Evolutionary conservation across 2,329 filamentous ascomycete species (phyloP), one percentile per base, ranked within the genome.

Genomic region (Arthroderma sp.): DNA sequence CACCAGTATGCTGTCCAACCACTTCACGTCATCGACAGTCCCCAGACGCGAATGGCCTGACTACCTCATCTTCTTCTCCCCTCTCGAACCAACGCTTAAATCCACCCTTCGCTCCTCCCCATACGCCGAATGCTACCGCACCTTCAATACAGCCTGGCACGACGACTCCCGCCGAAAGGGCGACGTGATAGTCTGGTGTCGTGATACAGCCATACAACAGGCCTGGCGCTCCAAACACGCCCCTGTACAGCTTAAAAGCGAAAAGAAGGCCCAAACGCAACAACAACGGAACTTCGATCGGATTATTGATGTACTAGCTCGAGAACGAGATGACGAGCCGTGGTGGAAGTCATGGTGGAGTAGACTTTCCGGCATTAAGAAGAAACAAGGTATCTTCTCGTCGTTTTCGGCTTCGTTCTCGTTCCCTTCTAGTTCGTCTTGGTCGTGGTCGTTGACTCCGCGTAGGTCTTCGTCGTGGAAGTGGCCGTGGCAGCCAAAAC

Each of bases 151-250:
- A 33, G 78, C 79, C 59, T 83, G 77, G 71, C 82, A 84, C 66
- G 82, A 85, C 63, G 82, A 85, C 67, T 74, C 71, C 73, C 76
- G 82, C 57, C 74, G 82, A 56, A 70, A 70, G 21, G 82, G 82
- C n/a, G 81, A 85, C 68, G 77, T 85, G 33, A 67, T 85, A 19
- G 80, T 83, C 25, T 85, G 80, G 80, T 82, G 76, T 57, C 65
- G 76, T 1, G 71, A 74, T 43, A 60, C 67, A 0, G 54, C 57
- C 4, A 67, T 71, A 47, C 72, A 74, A 59, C 63, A 65, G 33
- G 60, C 63, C 23, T 73, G 71, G 71, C 66, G 67, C n/a, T 53
- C 64, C 23, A 66, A 62, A n/a, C 63, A 35, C 54, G 41, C 37
- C 19, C 39, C 41, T 41, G 49, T 56, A 35, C 39, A 55, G 13